phyloP scores from a whole-genome alignment of 441 rosid species.

The Rhodomyrtus psidioides region DNA sequence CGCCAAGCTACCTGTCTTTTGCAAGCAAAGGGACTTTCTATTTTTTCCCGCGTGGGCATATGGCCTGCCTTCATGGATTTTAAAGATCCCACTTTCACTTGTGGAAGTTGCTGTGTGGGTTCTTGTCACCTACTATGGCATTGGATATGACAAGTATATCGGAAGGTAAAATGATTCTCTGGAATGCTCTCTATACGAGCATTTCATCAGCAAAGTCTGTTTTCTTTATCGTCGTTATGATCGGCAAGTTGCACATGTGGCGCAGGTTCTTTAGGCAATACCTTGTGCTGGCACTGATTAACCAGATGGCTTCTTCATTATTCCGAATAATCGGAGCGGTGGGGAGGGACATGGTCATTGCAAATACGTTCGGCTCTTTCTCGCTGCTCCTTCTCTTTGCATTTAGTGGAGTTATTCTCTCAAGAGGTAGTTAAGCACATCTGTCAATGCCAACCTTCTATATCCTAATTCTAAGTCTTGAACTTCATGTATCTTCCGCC shows the following conservation, averaged over 20 bases:
- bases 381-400: neutral
- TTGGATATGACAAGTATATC: neutral
- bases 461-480: neutral
- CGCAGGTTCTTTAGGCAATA: neutral
- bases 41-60: slow-evolving; percentile 1
- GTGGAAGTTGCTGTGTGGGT: neutral
- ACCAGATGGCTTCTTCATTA: slow-evolving; percentile 1
- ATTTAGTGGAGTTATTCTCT: neutral
- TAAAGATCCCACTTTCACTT: neutral
- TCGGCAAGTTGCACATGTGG: neutral
- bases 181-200: neutral
- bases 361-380: neutral
- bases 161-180: neutral
- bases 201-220: neutral
- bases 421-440: neutral
- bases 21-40: neutral
- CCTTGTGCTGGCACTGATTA: neutral
- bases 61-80: neutral
- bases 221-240: neutral
- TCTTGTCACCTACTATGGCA: neutral
- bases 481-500: neutral
- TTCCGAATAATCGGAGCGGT: neutral
- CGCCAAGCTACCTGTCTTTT: neutral
- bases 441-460: neutral
- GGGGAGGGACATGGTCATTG: neutral